Conservation (phyloP, 73 alveolate species). For the Halteria grandinella region DNA sequence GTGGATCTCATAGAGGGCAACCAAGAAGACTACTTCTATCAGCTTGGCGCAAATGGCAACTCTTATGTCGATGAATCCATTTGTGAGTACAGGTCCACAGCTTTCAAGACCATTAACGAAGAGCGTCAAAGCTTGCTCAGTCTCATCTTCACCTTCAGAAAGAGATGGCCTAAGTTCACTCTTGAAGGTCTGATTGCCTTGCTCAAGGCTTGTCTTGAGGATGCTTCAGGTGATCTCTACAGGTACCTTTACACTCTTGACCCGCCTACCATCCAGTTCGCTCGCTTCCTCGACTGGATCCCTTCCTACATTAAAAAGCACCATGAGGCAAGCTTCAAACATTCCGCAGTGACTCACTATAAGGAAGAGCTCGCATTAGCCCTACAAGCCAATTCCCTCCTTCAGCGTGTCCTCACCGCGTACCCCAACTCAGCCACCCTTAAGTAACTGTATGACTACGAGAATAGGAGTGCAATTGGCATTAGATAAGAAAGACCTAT, state of each 20-base stretch:
- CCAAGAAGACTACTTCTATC: no score
- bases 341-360: no score
- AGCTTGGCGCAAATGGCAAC: no score
- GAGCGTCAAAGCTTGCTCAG: slow-evolving; percentile 14
- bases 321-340: no score
- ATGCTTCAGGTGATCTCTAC: slow-evolving; percentile 5
- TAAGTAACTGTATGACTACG: no score
- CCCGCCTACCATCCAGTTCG: slow-evolving; percentile 63
- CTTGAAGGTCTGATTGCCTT: neutral
- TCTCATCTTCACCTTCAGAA: slow-evolving; percentile 9
- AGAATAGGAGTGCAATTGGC: no score
- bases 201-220: slow-evolving; percentile 4
- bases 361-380: no score
- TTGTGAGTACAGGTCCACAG: slow-evolving; percentile 38
- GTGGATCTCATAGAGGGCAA: no score
- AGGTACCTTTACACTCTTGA: slow-evolving; percentile 34
- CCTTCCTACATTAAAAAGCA: slow-evolving; percentile 35
- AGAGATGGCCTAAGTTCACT: slow-evolving; percentile 21
- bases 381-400: no score
- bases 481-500: no score
- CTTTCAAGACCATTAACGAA: neutral
- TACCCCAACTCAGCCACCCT: no score
- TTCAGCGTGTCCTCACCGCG: no score
- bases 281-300: slow-evolving; percentile 58
- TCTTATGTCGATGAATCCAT: slow-evolving; percentile 17